Base-by-base conservation (phyloP, 805 yeast genomes). In the Candida xyloterini region DNA sequence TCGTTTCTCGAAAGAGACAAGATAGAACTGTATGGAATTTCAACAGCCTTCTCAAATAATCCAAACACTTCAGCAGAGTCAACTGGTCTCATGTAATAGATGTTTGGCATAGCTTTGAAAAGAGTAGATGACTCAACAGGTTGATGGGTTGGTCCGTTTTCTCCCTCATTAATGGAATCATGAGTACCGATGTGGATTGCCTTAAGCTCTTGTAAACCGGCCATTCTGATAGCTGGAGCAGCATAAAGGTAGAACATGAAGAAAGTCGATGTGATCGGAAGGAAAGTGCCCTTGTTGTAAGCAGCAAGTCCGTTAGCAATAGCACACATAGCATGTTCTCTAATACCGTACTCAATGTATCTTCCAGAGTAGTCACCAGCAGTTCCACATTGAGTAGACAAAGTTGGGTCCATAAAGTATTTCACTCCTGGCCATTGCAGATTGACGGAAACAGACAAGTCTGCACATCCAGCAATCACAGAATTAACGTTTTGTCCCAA, bases 251-350 rank as follows among this genome's bases (percentile, higher is more conserved):
- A 81, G 58, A 91, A 91, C 81, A 91, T 91, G 67, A 91, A 78
- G 88, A 91, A 67, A 1, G 67, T 52, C 32, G 72, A 57, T 30
- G 68, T 57, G 40, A 65, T 55, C n/a, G 71, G 70, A 30, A 67
- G 52, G 50, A 67, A 91, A 59, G 99, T 91, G 70, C 96, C 98
- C 66, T 95, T 96, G 74, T 81, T 84, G 63, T 70, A 91, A 38
- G 96, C 97, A 45, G 93, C 76, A 56, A 91, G 82, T 80, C 99
- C 99, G 71, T 93, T 91, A 79, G 90, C 78, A 66, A 90, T 84
- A 48, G 97, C 96, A 71, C 96, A 96, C 97, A 91, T 89, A 66
- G 86, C 97, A 70, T 93, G 98, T 76, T 91, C 99, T 71, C 99
- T 84, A 55, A 91, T 95, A 80, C 99, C 99, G 66, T 81, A 91